phyloP scores from a whole-genome alignment of 2,329 filamentous ascomycete species.

The Venturia oleaginea region DNA sequence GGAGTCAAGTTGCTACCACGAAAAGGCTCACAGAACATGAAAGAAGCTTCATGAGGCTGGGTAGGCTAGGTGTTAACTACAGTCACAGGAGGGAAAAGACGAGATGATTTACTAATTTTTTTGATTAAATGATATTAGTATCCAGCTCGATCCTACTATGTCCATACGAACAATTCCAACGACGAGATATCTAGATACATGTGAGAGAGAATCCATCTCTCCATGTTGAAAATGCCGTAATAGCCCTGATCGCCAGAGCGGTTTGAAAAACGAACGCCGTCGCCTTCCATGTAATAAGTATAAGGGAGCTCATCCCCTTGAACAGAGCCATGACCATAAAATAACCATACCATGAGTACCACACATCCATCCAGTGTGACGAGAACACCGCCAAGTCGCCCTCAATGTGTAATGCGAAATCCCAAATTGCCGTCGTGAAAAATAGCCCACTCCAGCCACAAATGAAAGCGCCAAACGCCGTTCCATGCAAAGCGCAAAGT shows the following conservation, averaged over 20 bases:
- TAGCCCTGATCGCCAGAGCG: background rate
- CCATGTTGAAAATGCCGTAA: background rate
- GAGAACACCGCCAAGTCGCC: background rate
- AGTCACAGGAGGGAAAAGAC: background rate
- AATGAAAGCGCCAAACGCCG: background rate
- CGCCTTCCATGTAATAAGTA: background rate
- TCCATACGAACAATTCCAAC: background rate
- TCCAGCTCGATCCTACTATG: background rate
- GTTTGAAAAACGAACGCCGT: background rate
- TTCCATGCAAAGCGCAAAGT: background rate
- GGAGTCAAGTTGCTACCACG: too few relatives aligned
- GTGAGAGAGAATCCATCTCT: background rate
- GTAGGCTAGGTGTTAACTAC: too few relatives aligned
- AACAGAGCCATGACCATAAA: background rate
- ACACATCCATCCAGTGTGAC: background rate
- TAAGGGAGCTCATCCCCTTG: background rate
- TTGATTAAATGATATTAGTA: background rate
- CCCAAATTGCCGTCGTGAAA: background rate
- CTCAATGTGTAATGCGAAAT: background rate
- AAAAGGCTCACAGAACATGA: too few relatives aligned
- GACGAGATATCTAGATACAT: background rate
- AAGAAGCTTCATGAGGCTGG: too few relatives aligned
- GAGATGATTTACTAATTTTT: background rate
- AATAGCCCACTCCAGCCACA: background rate
- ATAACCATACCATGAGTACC: background rate